phyloP scores from a whole-genome alignment of 2,329 filamentous ascomycete species.

The Cercospora beticola region DNA sequence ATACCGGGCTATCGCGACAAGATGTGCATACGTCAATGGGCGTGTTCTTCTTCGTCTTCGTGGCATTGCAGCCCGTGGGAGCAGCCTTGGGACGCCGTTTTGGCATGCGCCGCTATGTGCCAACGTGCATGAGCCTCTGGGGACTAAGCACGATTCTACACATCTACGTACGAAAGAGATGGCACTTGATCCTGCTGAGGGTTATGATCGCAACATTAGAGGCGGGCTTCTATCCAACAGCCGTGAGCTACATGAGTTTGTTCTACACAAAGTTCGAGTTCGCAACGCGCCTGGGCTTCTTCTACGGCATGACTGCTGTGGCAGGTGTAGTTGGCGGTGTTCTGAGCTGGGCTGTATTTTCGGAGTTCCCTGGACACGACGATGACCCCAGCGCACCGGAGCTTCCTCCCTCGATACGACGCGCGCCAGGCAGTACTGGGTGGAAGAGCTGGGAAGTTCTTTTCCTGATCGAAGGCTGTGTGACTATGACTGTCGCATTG shows the following conservation, averaged over 20 bases:
- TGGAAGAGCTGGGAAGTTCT: constrained; percentile 55
- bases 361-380: constrained; percentile 37
- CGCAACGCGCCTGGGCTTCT: constrained; percentile 53
- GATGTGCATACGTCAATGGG: constrained; percentile 59
- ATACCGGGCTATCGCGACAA: constrained; percentile 52
- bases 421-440: not conserved
- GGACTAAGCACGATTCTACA: constrained; percentile 51
- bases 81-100: constrained; percentile 59
- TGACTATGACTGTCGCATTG: constrained; percentile 49
- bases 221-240: constrained; percentile 60
- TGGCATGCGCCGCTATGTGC: constrained; percentile 58
- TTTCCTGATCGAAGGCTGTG: constrained; percentile 51
- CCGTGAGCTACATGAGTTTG: constrained; percentile 58
- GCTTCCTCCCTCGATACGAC: constrained; percentile 16
- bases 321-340: constrained; percentile 58
- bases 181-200: constrained; percentile 50
- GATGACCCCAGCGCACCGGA: constrained; percentile 5
- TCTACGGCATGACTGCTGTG: constrained; percentile 59
- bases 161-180: constrained; percentile 47
- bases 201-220: constrained; percentile 51
- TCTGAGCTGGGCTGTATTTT: constrained; percentile 53
- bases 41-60: constrained; percentile 60
- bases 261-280: constrained; percentile 62
- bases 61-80: constrained; percentile 57
- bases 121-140: constrained; percentile 57